phyloP scores from a whole-genome alignment of 352 stramenopile genomes.

The Pythium vanterpoolii region DNA sequence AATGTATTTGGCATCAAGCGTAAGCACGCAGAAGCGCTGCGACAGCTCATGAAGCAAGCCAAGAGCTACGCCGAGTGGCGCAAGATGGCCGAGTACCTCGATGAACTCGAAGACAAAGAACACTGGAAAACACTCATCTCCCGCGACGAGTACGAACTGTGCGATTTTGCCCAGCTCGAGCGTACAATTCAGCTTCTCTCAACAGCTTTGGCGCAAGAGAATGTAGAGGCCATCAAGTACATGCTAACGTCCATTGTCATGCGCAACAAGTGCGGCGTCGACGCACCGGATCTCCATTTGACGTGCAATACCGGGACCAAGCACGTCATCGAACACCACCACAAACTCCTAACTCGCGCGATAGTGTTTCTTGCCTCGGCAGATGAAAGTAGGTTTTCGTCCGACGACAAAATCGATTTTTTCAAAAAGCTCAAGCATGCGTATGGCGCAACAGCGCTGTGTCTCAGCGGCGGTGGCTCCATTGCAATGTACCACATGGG shows the following conservation, averaged over 20 bases:
- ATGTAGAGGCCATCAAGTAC: slow-evolving; percentile 53
- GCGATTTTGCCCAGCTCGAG: slow-evolving; percentile 54
- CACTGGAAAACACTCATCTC: slow-evolving; percentile 53
- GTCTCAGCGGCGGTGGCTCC: slow-evolving; percentile 88
- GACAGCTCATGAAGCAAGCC: slow-evolving; percentile 56
- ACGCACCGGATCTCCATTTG: slow-evolving; percentile 50
- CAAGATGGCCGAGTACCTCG: slow-evolving; percentile 59
- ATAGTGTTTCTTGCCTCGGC: slow-evolving; percentile 38
- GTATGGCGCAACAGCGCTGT: slow-evolving; percentile 89
- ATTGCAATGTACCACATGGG: slow-evolving; percentile 95
- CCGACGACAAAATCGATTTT: slow-evolving; percentile 42
- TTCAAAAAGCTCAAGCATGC: slow-evolving; percentile 69
- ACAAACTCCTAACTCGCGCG: slow-evolving; percentile 33
- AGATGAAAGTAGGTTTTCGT: slow-evolving; percentile 31
- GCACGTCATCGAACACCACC: slow-evolving; percentile 50
- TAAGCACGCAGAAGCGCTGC: slow-evolving; percentile 52
- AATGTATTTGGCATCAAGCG: slow-evolving; percentile 34
- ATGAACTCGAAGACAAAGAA: slow-evolving; percentile 55
- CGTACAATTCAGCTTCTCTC: slow-evolving; percentile 38
- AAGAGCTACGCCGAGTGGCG: slow-evolving; percentile 54
- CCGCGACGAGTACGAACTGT: slow-evolving; percentile 47
- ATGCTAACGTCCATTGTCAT: slow-evolving; percentile 59
- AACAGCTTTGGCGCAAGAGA: slow-evolving; percentile 28
- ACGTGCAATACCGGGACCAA: slow-evolving; percentile 65
- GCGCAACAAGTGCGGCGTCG: slow-evolving; percentile 60